Evolutionary conservation across 306 rosid genomes (phyloP).

Genomic region (Pterocarpus macrocarpus): DNA sequence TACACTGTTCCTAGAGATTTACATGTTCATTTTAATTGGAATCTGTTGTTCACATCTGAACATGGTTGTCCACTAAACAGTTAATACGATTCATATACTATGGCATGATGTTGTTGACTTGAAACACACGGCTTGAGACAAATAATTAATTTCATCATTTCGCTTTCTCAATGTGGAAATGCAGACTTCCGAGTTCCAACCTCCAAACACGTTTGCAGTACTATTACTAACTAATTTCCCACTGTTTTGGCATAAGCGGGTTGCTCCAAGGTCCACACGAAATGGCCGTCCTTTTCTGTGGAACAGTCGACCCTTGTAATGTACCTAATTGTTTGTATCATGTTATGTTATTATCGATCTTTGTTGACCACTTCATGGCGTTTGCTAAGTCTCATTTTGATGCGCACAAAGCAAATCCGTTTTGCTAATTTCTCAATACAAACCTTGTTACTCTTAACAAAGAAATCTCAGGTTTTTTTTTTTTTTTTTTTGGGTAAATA

Average conservation of each 20-base stretch:
- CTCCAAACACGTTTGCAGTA: not conserved
- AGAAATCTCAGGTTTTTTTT: not conserved
- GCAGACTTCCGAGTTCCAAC: conserved; percentile 31
- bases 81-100: not conserved
- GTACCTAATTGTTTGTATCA: not conserved
- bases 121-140: not conserved
- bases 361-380: not conserved
- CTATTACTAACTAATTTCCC: not conserved
- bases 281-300: not conserved
- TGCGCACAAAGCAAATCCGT: not conserved
- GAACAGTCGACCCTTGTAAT: not conserved
- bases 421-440: conserved; percentile 12
- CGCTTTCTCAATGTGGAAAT: conserved; percentile 41
- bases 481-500: not conserved
- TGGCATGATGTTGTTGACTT: conserved; percentile 52
- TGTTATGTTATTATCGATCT: not conserved
- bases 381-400: not conserved
- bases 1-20: not conserved
- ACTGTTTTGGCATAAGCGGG: not conserved
- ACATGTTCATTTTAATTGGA: conserved; percentile 6
- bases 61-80: not conserved
- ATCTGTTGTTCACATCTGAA: not conserved
- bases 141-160: conserved; percentile 36
- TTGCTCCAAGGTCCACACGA: not conserved
- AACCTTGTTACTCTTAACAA: not conserved